Conservation (phyloP, 495 filamentous ascomycete species). For the Podospora anserina region DNA sequence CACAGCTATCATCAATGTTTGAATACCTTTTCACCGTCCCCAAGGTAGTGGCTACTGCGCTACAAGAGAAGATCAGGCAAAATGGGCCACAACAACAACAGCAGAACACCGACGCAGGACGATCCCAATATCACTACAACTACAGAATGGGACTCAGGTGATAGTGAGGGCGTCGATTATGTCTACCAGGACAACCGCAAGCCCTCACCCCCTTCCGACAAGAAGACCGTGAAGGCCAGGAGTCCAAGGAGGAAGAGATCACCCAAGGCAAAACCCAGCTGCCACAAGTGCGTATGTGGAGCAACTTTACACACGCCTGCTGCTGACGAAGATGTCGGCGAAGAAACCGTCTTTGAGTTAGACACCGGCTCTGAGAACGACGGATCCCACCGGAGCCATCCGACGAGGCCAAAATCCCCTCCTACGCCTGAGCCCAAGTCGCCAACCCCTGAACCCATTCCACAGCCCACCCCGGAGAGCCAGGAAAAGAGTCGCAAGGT, state of each 20-base stretch:
- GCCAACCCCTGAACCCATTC: neutral
- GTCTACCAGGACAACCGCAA: constrained; percentile 22
- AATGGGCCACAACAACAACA: constrained; percentile 22
- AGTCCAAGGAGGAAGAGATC: constrained; percentile 21
- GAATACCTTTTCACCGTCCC: constrained; percentile 17
- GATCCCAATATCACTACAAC: constrained; percentile 21
- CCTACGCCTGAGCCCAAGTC: neutral
- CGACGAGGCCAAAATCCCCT: neutral
- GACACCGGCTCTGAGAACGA: constrained; percentile 21
- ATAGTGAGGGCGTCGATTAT: constrained; percentile 25
- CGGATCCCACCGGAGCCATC: constrained; percentile 1
- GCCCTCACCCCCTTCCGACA: neutral
- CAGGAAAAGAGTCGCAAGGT: constrained; percentile 12
- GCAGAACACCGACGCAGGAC: constrained; percentile 12
- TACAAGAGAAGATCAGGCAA: constrained; percentile 23
- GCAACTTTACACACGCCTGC: neutral
- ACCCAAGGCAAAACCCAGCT: constrained; percentile 17
- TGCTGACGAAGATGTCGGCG: constrained; percentile 15
- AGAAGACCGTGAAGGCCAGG: neutral
- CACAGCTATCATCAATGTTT: constrained; percentile 15
- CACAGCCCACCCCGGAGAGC: neutral
- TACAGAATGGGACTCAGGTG: constrained; percentile 34
- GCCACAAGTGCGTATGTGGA: constrained; percentile 11
- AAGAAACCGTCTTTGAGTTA: constrained; percentile 19
- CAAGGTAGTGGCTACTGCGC: constrained; percentile 19